A percentile compares a stretch with the other conserved stretches of the same genome.
These are phyloP conservation scores for Aspergillus sp. DNA, from an alignment of 2,329 filamentous ascomycete species.

Conservation along the genomic window DNA sequence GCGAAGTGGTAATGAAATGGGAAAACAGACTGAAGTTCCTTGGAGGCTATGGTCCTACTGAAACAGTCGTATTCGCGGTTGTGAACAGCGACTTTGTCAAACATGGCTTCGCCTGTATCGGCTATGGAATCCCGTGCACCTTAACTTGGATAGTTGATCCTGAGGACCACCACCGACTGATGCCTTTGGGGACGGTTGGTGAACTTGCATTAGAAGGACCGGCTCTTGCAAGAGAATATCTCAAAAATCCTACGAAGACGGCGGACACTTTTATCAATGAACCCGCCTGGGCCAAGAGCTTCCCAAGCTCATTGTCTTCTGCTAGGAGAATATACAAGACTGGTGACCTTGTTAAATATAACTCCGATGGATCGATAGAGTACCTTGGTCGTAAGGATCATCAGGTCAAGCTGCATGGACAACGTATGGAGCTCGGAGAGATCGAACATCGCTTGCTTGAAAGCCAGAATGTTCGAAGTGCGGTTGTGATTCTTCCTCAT, in stretches of 20 bases:
- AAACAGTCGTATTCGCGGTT: conserved; percentile 34
- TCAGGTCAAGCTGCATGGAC: conserved; percentile 66
- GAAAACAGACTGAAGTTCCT: conserved; percentile 42
- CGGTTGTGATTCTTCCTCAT: conserved; percentile 46
- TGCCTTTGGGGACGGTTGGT: conserved; percentile 38
- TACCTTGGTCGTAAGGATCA: conserved; percentile 58
- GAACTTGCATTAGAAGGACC: conserved; percentile 40
- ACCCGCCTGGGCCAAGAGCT: conserved; percentile 24
- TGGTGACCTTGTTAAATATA: conserved; percentile 25
- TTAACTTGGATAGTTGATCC: conserved; percentile 36
- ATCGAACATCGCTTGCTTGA: conserved; percentile 41
- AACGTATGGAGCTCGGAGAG: conserved; percentile 61
- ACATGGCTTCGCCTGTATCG: conserved; percentile 22
- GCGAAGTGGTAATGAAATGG: conserved; percentile 71
- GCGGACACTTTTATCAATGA: conserved; percentile 26
- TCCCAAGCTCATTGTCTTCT: conserved; percentile 4
- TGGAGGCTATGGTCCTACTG: conserved; percentile 41
- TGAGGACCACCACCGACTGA: conserved; percentile 29
- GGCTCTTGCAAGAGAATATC: conserved; percentile 40
- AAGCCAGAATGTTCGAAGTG: conserved; percentile 36
- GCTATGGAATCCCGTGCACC: conserved; percentile 21
- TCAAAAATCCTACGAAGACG: conserved; percentile 37
- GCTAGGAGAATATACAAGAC: conserved; percentile 27
- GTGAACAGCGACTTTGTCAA: conserved; percentile 28
- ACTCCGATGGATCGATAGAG: conserved; percentile 21